phyloP scores from a whole-genome alignment of 2,329 filamentous ascomycete species.

The Lecanicillium sp. region DNA sequence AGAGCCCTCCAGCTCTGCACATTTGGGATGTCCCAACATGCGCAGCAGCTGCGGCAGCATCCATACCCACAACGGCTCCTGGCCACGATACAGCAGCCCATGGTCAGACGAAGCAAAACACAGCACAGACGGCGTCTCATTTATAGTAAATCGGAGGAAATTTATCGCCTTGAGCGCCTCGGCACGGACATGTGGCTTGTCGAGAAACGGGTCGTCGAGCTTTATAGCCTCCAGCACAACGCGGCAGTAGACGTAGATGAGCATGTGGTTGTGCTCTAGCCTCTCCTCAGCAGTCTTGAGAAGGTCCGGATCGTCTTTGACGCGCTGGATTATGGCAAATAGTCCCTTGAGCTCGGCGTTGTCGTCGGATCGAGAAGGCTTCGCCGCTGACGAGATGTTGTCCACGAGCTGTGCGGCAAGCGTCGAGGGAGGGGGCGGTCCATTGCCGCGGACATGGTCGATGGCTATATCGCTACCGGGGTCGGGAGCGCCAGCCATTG shows the following conservation, averaged over 20 bases:
- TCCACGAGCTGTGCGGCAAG: constrained; percentile 82
- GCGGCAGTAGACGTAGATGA: constrained; percentile 76
- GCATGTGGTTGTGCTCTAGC: constrained; percentile 69
- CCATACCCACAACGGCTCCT: constrained; percentile 59
- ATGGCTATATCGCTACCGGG: neutral
- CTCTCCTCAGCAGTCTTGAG: constrained; percentile 58
- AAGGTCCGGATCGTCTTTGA: constrained; percentile 40
- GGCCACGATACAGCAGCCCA: constrained; percentile 42
- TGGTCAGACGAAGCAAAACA: constrained; percentile 32
- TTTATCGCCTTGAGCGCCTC: constrained; percentile 66
- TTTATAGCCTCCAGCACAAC: constrained; percentile 65
- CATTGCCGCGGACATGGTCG: constrained; percentile 1
- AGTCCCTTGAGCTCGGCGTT: constrained; percentile 69
- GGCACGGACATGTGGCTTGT: constrained; percentile 42
- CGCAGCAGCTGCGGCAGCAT: constrained; percentile 49
- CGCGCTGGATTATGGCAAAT: constrained; percentile 44
- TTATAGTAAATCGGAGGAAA: constrained; percentile 67
- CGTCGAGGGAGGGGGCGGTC: constrained; percentile 59
- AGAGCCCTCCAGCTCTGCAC: constrained; percentile 35
- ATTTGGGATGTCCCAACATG: constrained; percentile 45
- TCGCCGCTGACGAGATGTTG: constrained; percentile 57
- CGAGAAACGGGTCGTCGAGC: constrained; percentile 60
- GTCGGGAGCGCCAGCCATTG: constrained; percentile 6
- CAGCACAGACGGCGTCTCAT: constrained; percentile 65
- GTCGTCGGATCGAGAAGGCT: constrained; percentile 54